Evolutionary conservation across 2,329 filamentous ascomycete species (phyloP).

Genomic region (Colletotrichum sublineola): DNA sequence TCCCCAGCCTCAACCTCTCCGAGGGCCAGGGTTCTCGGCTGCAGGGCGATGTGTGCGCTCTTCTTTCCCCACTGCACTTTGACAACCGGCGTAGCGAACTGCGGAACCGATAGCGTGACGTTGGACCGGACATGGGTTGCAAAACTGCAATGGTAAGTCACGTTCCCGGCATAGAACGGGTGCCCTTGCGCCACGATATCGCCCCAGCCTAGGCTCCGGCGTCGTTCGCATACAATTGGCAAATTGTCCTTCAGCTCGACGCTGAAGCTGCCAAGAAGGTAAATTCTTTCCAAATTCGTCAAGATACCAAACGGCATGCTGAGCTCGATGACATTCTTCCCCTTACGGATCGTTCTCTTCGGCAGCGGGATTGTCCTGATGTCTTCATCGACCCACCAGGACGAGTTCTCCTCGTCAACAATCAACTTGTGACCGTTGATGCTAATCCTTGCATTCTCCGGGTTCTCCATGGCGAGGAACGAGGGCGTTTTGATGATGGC

Average conservation of each 20-base stretch:
- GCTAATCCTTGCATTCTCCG: constrained; percentile 43
- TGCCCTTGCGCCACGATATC: constrained; percentile 46
- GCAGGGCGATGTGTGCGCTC: constrained; percentile 27
- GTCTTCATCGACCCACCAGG: constrained; percentile 51
- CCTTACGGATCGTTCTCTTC: constrained; percentile 43
- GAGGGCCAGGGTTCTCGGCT: constrained; percentile 9
- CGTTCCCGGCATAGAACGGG: constrained; percentile 46
- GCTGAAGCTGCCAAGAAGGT: constrained; percentile 48
- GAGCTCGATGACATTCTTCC: constrained; percentile 45
- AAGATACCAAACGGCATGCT: constrained; percentile 47
- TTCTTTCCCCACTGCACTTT: constrained; percentile 23
- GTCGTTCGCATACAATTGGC: constrained; percentile 20
- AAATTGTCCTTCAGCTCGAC: constrained; percentile 42
- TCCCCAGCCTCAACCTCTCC: constrained; percentile 14
- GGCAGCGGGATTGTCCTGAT: constrained; percentile 47
- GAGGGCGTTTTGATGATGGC: constrained; percentile 36
- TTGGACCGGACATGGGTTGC: background rate
- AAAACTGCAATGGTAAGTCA: constrained; percentile 44
- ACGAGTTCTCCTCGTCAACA: background rate
- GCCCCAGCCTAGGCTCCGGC: constrained; percentile 45
- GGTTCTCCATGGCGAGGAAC: constrained; percentile 47
- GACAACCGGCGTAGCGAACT: constrained; percentile 31
- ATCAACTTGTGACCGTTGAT: constrained; percentile 43
- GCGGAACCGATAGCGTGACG: constrained; percentile 30
- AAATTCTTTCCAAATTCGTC: constrained; percentile 49